These are phyloP conservation scores for Fusarium subglutinans DNA, from an alignment of 2,329 filamentous ascomycete species.

Conservation along the genomic window DNA sequence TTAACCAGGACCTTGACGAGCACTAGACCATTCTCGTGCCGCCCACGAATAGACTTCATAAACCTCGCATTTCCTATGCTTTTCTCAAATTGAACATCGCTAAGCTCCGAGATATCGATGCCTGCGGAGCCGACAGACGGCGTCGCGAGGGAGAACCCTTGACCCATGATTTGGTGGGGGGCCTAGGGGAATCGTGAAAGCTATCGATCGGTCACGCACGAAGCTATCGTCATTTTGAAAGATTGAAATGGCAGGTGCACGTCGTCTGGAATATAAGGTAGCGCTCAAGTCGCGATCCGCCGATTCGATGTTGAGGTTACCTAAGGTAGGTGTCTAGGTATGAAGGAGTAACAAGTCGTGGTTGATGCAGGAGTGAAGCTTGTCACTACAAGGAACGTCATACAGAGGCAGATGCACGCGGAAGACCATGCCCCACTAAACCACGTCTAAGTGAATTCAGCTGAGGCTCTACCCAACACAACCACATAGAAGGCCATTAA, in stretches of 20 bases:
- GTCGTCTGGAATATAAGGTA: neutral
- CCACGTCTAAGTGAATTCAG: neutral
- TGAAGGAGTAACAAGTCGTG: neutral
- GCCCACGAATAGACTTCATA: slow-evolving; percentile 94
- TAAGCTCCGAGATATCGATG: slow-evolving; percentile 92
- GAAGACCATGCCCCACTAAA: slow-evolving; percentile 13
- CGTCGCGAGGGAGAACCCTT: slow-evolving; percentile 93
- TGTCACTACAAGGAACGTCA: slow-evolving; percentile 23
- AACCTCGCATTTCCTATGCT: slow-evolving; percentile 91
- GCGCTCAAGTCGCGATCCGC: neutral
- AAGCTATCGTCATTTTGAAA: slow-evolving; percentile 41
- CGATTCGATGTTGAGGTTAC: neutral
- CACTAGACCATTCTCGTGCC: slow-evolving; percentile 89
- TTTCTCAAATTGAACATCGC: slow-evolving; percentile 91
- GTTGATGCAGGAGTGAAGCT: slow-evolving; percentile 17
- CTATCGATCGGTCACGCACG: slow-evolving; percentile 37
- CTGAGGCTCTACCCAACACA: neutral
- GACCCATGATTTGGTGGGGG: slow-evolving; percentile 73
- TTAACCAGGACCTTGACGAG: slow-evolving; percentile 96
- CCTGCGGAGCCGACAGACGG: slow-evolving; percentile 91
- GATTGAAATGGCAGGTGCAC: neutral
- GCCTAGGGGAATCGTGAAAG: slow-evolving; percentile 32
- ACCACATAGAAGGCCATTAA: neutral
- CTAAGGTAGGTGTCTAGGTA: neutral
- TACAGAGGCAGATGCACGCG: slow-evolving; percentile 10